Evolutionary conservation across 805 yeast genomes (phyloP).

Genomic region (Saturnispora saitoi): DNA sequence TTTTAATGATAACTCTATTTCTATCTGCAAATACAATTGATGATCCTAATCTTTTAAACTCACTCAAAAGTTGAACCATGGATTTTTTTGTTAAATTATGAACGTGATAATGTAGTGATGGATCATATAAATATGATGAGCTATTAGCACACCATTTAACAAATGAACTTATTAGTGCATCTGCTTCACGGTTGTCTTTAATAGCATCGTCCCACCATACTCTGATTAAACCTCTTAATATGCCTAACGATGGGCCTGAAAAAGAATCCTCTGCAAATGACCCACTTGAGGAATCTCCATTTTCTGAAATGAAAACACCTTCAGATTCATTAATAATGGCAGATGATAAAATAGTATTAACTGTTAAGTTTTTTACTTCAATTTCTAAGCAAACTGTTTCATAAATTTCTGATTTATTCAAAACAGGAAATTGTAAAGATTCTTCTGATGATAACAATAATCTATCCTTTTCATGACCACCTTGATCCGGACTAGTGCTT

Average conservation of each 20-base stretch:
- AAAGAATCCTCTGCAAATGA: constrained; percentile 77
- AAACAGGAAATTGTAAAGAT: constrained; percentile 53
- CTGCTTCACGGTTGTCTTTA: constrained; percentile 55
- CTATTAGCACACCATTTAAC: constrained; percentile 81
- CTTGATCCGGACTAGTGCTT: constrained; percentile 70
- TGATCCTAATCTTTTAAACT: constrained; percentile 73
- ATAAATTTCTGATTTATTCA: constrained; percentile 74
- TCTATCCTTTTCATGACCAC: constrained; percentile 66
- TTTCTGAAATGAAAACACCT: constrained; percentile 67
- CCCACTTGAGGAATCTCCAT: constrained; percentile 17
- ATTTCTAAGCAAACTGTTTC: constrained; percentile 72
- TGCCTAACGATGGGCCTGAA: constrained; percentile 61
- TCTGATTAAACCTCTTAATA: constrained; percentile 66
- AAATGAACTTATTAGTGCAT: constrained; percentile 70
- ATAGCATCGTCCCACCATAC: constrained; percentile 93
- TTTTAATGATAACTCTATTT: constrained; percentile 62
- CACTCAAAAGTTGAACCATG: constrained; percentile 69
- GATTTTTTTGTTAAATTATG: constrained; percentile 81
- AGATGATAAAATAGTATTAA: constrained; percentile 82
- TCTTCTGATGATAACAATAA: constrained; percentile 39
- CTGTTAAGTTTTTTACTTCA: constrained; percentile 66
- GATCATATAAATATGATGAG: constrained; percentile 65
- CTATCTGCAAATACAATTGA: constrained; percentile 71
- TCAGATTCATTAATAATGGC: constrained; percentile 80
- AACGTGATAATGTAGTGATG: constrained; percentile 74